Evolutionary conservation across 2,329 filamentous ascomycete species (phyloP), one percentile per base, ranked within the genome.

Genomic region (Beauveria bassiana): DNA sequence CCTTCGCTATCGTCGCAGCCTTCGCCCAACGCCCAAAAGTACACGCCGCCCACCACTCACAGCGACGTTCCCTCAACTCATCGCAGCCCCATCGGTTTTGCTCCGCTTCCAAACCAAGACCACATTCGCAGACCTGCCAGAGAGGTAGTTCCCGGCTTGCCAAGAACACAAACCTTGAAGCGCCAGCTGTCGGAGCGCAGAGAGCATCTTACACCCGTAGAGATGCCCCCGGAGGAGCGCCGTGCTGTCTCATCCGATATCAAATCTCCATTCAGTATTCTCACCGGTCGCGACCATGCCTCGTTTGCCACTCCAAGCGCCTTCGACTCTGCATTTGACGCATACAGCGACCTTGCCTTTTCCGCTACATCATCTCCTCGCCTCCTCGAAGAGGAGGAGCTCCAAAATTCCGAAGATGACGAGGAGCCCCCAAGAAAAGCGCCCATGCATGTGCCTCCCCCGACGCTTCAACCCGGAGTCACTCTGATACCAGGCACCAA

Each of bases 161-260:
- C 91, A 45, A 84, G 91, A 54, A 79, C 86, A 5, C 85, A 88
- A 68, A 96, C 91, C 0, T 92, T 96, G 75, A 89, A 87, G 73
- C 85, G 92, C 68, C 91, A 93, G 72, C 84, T 89, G 71, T 93
- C 91, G 31, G 93, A 96, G 74, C 82, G 84, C 65, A 83, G 91
- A 67, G 85, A 89, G 67, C 87, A 86, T 68, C 79, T 96, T 59
- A 79, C 88, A 63, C 86, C 89, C 50, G 79, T 86, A 47, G 78
- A 86, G 53, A 81, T 84, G 6, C 83, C 85, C 38, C 75, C 80
- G 28, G 82, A 83, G 45, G 89, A 92, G 73, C 84, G 89, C 66
- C 84, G 91, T 69, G 86, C 90, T 12, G 79, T 86, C 16, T 93
- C 89, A 9, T 80, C 84, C 52, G 88, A 86, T 68, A 42, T 50